These are phyloP conservation scores for Sambucus nigra DNA, from an alignment of 129 eudicot species.

Conservation along the genomic window DNA sequence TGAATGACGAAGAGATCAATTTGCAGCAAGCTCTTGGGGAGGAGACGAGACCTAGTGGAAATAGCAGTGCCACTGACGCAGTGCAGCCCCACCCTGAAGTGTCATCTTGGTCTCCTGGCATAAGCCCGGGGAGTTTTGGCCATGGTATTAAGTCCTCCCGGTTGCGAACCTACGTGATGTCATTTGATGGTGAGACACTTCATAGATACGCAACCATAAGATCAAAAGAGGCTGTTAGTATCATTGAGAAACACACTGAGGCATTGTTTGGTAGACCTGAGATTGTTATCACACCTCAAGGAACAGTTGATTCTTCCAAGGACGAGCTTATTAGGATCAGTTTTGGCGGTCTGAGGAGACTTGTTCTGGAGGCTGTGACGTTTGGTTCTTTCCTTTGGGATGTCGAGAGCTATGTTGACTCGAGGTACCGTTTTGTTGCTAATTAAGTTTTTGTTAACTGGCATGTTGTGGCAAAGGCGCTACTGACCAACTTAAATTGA, in stretches of 20 bases:
- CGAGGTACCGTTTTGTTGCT: slow-evolving; percentile 67
- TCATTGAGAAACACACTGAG: slow-evolving; percentile 90
- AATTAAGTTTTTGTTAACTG: slow-evolving; percentile 30
- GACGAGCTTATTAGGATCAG: slow-evolving; percentile 75
- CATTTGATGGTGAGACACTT: slow-evolving; percentile 78
- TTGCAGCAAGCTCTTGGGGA: slow-evolving; percentile 28
- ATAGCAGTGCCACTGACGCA: slow-evolving; percentile 1
- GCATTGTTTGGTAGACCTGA: slow-evolving; percentile 94
- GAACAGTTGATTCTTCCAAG: slow-evolving; percentile 66
- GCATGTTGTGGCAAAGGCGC: neutral
- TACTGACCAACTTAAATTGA: neutral
- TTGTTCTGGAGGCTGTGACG: slow-evolving; percentile 90
- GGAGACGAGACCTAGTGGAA: slow-evolving; percentile 17
- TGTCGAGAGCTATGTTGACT: slow-evolving; percentile 83
- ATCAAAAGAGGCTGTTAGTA: slow-evolving; percentile 73
- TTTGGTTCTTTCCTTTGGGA: slow-evolving; percentile 98
- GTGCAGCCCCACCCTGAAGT: slow-evolving; percentile 56
- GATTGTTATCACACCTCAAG: slow-evolving; percentile 65
- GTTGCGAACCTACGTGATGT: slow-evolving; percentile 71
- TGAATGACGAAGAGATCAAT: slow-evolving; percentile 18
- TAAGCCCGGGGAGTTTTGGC: slow-evolving; percentile 39
- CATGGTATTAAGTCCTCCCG: slow-evolving; percentile 53
- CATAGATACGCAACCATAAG: slow-evolving; percentile 74
- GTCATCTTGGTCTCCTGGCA: slow-evolving; percentile 41
- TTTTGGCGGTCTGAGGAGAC: slow-evolving; percentile 69